phyloP scores from a whole-genome alignment of 2,329 filamentous ascomycete genomes.

The Apiospora saccharicola region DNA sequence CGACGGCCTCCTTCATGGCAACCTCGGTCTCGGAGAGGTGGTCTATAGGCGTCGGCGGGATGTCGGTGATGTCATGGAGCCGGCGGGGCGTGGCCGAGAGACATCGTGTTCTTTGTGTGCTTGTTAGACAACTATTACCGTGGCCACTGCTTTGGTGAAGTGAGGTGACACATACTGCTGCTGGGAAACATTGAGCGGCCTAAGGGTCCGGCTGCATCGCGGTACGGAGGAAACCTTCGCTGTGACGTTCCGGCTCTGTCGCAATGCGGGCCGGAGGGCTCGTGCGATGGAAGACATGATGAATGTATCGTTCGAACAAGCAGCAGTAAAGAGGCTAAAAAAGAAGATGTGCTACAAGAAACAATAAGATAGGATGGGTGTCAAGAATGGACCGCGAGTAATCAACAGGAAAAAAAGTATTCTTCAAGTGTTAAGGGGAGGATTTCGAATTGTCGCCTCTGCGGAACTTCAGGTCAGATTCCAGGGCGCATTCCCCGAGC shows the following conservation, averaged over 20 bases:
- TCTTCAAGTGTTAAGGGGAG: background rate
- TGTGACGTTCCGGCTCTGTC: conserved; percentile 49
- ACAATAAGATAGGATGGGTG: background rate
- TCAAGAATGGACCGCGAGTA: background rate
- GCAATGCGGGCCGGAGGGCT: conserved; percentile 59
- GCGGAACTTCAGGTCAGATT: background rate
- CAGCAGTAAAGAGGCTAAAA: background rate
- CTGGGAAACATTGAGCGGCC: conserved; percentile 2
- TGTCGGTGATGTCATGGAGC: conserved; percentile 72
- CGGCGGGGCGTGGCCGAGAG: conserved; percentile 68
- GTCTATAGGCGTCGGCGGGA: conserved; percentile 90
- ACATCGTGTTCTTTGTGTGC: conserved; percentile 51
- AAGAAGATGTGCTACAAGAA: too few species aligned
- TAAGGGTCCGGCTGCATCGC: conserved; percentile 36
- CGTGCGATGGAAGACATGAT: conserved; percentile 59
- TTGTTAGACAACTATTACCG: conserved; percentile 3
- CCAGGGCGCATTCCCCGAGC: conserved; percentile 30
- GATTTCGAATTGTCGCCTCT: background rate
- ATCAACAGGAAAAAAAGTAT: background rate
- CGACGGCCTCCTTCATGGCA: conserved; percentile 88
- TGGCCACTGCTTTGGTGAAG: background rate
- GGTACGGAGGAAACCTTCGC: conserved; percentile 38
- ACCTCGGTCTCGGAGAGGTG: conserved; percentile 90
- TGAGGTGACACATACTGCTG: conserved; percentile 21
- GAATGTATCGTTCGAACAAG: background rate